Evolutionary conservation across 208 protist genomes (phyloP).

Genomic region (Angomonas deanei): DNA sequence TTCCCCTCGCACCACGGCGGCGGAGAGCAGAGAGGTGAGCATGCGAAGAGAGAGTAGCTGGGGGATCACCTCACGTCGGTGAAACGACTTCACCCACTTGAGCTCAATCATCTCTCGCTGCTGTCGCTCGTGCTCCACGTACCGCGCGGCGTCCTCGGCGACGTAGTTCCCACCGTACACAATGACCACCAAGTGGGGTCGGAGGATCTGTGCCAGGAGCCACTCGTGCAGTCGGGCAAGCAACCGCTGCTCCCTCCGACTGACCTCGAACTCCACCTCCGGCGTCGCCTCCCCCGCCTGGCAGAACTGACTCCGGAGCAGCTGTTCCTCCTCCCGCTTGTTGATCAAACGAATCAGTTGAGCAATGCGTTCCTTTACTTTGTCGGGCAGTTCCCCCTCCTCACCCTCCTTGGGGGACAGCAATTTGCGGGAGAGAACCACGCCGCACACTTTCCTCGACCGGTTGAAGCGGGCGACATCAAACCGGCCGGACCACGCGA

Average conservation of each 20-base stretch:
- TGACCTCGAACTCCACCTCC: constrained; percentile 68
- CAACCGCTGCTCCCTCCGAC: constrained; percentile 34
- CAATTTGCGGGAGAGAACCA: constrained; percentile 25
- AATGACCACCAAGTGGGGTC: constrained; percentile 42
- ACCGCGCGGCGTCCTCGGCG: not conserved
- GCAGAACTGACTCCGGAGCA: constrained; percentile 50
- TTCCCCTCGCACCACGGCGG: constrained; percentile 18
- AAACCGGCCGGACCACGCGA: constrained; percentile 82
- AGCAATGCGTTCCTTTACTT: constrained; percentile 29
- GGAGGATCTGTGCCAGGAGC: constrained; percentile 35
- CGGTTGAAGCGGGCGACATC: constrained; percentile 57
- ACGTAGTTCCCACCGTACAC: constrained; percentile 39
- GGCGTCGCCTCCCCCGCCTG: constrained; percentile 50
- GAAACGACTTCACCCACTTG: constrained; percentile 61
- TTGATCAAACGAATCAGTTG: constrained; percentile 51
- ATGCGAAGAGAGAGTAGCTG: constrained; percentile 30
- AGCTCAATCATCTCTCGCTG: constrained; percentile 35
- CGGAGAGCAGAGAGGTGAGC: constrained; percentile 26
- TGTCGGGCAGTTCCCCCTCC: constrained; percentile 12
- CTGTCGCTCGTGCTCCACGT: not conserved
- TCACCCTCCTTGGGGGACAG: not conserved
- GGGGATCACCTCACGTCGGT: constrained; percentile 54
- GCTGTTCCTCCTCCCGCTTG: constrained; percentile 23
- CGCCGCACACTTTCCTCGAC: constrained; percentile 76
- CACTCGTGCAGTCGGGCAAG: constrained; percentile 41